Conservation (phyloP, 106 monocot species). For the Dendrobium huoshanense region DNA sequence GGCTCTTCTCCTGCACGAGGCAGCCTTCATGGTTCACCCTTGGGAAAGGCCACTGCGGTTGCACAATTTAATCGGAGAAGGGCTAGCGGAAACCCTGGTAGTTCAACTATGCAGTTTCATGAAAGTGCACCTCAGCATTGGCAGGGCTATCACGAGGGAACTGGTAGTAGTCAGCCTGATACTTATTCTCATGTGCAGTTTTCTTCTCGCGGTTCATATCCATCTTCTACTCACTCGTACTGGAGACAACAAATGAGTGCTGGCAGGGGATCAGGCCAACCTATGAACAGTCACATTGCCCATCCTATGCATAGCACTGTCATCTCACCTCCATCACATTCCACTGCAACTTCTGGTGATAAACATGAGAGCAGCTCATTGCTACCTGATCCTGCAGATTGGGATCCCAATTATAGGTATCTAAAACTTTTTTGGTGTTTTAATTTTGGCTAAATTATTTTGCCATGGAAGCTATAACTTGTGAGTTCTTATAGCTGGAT, state of each 20-base stretch:
- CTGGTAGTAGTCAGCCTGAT: constrained; percentile 34
- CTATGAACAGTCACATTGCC: constrained; percentile 19
- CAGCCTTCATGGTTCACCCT: constrained; percentile 47
- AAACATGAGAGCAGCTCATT: constrained; percentile 49
- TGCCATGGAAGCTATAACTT: background rate
- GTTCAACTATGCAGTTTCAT: constrained; percentile 30
- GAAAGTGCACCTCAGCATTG: constrained; percentile 49
- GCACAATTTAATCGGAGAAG: constrained; percentile 67
- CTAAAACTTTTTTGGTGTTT: background rate
- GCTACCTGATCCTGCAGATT: constrained; percentile 75
- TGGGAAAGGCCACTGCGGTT: constrained; percentile 56
- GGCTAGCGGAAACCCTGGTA: constrained; percentile 31
- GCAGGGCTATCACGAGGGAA: constrained; percentile 44
- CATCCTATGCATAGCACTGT: constrained; percentile 6
- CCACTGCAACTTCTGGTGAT: constrained; percentile 27
- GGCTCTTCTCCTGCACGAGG: constrained; percentile 78
- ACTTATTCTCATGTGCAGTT: constrained; percentile 25
- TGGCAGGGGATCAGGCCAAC: constrained; percentile 17
- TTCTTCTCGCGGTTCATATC: constrained; percentile 31
- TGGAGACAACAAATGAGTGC: constrained; percentile 48
- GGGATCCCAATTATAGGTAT: constrained; percentile 97
- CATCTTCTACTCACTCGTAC: constrained; percentile 31
- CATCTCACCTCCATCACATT: constrained; percentile 14
- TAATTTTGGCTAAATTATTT: background rate
- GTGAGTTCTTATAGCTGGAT: background rate